Percentiles rank a stretch among this genome's conserved stretches.
Evolutionary conservation across 2,329 filamentous ascomycete species (phyloP).

Genomic region (Talaromyces sp.): DNA sequence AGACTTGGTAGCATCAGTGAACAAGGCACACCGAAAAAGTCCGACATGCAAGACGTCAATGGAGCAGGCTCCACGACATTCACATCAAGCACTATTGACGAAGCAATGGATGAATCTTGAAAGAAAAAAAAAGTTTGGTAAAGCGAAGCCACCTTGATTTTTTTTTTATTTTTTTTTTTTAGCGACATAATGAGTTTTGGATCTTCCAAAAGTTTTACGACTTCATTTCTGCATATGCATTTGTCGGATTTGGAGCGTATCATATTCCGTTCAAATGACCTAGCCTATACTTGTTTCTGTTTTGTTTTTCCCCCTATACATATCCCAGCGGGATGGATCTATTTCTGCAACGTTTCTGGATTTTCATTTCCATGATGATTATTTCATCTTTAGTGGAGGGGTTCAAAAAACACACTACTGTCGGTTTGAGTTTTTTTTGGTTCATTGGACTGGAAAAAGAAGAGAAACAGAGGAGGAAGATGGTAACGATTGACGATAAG

Average conservation of each 20-base stretch:
- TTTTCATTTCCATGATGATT: neutral
- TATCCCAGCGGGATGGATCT: neutral
- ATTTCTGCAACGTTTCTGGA: neutral
- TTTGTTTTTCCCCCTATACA: neutral
- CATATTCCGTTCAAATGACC: neutral
- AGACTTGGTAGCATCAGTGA: constrained; percentile 21
- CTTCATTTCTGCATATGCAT: neutral
- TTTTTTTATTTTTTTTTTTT: neutral
- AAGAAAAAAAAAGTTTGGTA: neutral
- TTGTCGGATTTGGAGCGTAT: neutral
- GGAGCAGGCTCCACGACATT: constrained; percentile 11
- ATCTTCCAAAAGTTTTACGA: neutral
- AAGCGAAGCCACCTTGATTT: neutral
- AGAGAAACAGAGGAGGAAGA: neutral
- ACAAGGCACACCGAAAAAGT: constrained; percentile 14
- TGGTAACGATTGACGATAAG: neutral
- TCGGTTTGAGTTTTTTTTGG: neutral
- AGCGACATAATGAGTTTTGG: neutral
- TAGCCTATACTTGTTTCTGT: neutral
- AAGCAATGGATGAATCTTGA: constrained; percentile 18
- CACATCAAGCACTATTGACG: constrained; percentile 18
- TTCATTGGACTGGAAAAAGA: neutral
- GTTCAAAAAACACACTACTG: neutral
- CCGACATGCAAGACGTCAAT: constrained; percentile 7
- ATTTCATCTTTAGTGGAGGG: neutral